Conservation (phyloP, 495 filamentous ascomycete species). For the Hypoxylon crocopeplum region DNA sequence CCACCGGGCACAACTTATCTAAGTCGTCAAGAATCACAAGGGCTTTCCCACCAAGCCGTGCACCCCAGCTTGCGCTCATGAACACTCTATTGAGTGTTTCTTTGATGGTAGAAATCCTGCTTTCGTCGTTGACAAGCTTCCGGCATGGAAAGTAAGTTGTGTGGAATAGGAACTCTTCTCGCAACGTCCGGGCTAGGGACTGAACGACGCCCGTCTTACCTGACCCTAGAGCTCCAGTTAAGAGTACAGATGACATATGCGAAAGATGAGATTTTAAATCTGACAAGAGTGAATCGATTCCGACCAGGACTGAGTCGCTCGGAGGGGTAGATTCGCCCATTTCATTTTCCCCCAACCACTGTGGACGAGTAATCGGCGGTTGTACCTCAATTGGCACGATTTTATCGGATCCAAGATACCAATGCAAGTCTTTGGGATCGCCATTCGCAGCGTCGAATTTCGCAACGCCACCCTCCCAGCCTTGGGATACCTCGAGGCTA, state of each 20-base stretch:
- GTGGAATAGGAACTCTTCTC: constrained; percentile 72
- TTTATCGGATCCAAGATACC: constrained; percentile 79
- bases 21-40: constrained; percentile 91
- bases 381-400: constrained; percentile 76
- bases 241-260: constrained; percentile 84
- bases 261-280: constrained; percentile 75
- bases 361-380: constrained; percentile 67
- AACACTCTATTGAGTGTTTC: constrained; percentile 84
- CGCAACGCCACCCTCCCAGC: constrained; percentile 79
- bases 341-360: constrained; percentile 54
- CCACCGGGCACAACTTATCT: constrained; percentile 87
- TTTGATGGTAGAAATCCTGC: constrained; percentile 84
- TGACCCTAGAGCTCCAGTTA: constrained; percentile 86
- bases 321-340: constrained; percentile 59
- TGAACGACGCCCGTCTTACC: constrained; percentile 81
- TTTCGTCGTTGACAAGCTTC: constrained; percentile 86
- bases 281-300: constrained; percentile 77
- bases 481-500: constrained; percentile 44
- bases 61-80: constrained; percentile 87
- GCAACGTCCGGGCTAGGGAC: constrained; percentile 68
- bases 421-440: constrained; percentile 64
- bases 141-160: constrained; percentile 82
- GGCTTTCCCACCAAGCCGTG: constrained; percentile 79
- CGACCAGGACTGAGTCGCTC: constrained; percentile 71
- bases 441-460: constrained; percentile 68